Conservation (phyloP, 768 basidiomycete species). For the Agaricus subrufescens region DNA sequence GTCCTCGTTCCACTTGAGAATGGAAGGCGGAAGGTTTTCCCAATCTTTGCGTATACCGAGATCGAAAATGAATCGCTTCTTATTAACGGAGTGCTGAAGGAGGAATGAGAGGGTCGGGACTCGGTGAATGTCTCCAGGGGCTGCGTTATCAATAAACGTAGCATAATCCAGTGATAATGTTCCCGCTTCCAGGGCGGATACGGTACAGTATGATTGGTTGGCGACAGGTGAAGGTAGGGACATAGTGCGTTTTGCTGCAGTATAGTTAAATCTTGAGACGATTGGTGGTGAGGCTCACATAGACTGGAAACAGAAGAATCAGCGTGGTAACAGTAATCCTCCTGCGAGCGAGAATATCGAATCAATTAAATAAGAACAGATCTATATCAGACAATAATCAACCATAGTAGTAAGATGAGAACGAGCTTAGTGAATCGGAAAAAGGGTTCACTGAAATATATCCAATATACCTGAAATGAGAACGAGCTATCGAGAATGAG, state of each 20-base stretch:
- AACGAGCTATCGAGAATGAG: no score
- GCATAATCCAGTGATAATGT: slow-evolving; percentile 32
- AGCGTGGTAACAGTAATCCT: no score
- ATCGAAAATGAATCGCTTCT: slow-evolving; percentile 45
- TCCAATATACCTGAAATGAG: no score
- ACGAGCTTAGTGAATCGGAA: no score
- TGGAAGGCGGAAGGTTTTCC: slow-evolving; percentile 32
- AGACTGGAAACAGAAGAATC: no score
- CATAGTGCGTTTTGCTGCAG: slow-evolving; percentile 4
- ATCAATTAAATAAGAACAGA: no score
- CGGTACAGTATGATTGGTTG: slow-evolving; percentile 45
- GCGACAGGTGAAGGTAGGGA: slow-evolving; percentile 33
- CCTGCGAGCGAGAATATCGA: no score
- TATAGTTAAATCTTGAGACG: no score
- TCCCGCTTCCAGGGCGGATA: slow-evolving; percentile 56
- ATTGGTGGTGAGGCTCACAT: no score
- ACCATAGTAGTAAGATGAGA: no score
- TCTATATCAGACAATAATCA: no score
- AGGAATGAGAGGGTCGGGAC: slow-evolving; percentile 50
- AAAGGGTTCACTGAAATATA: no score
- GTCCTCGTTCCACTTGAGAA: slow-evolving; percentile 22
- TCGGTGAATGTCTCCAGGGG: slow-evolving; percentile 19
- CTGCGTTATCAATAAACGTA: slow-evolving; percentile 29
- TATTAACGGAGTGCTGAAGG: slow-evolving; percentile 39
- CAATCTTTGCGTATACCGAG: slow-evolving; percentile 50